Evolutionary conservation across 1,139 yeast species (phyloP).

Genomic region (Tardiomyces digboiensis): DNA sequence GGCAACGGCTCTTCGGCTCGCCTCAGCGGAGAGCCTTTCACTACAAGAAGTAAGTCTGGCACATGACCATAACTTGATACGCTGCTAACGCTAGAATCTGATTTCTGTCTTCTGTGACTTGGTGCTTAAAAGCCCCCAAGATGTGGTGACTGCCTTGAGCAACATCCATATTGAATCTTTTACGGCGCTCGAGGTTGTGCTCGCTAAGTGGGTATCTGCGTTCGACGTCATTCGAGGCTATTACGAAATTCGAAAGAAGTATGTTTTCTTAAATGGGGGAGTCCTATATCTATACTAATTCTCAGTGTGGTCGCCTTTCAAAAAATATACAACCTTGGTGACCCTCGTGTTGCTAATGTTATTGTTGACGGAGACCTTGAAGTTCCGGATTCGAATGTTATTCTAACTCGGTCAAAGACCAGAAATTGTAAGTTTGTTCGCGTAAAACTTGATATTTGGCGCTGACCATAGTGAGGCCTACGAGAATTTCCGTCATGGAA

Average conservation of each 20-base stretch:
- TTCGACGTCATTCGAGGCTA: slow-evolving; percentile 78
- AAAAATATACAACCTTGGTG: slow-evolving; percentile 50
- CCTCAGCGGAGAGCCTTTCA: slow-evolving; percentile 55
- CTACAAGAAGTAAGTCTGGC: slow-evolving; percentile 37
- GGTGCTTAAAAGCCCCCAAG: slow-evolving; percentile 48
- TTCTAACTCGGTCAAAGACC: slow-evolving; percentile 80
- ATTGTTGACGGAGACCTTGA: slow-evolving; percentile 71
- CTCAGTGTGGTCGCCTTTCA: slow-evolving; percentile 52
- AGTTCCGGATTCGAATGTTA: slow-evolving; percentile 50
- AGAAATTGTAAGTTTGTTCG: slow-evolving; percentile 41
- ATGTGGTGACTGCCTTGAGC: slow-evolving; percentile 51
- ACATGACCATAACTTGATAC: background rate
- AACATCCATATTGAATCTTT: slow-evolving; percentile 29
- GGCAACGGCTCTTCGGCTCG: slow-evolving; percentile 62
- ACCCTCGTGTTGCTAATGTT: slow-evolving; percentile 40
- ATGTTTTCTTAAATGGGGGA: background rate
- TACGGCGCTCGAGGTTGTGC: slow-evolving; percentile 38
- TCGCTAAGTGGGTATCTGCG: slow-evolving; percentile 75
- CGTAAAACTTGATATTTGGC: slow-evolving; percentile 47
- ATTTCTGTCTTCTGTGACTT: slow-evolving; percentile 69
- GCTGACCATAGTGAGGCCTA: background rate
- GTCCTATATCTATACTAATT: background rate
- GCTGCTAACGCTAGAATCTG: slow-evolving; percentile 37
- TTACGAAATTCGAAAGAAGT: slow-evolving; percentile 57
- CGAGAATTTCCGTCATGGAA: background rate